phyloP scores from a whole-genome alignment of 495 filamentous ascomycete species.

The Parathielavia appendiculata region DNA sequence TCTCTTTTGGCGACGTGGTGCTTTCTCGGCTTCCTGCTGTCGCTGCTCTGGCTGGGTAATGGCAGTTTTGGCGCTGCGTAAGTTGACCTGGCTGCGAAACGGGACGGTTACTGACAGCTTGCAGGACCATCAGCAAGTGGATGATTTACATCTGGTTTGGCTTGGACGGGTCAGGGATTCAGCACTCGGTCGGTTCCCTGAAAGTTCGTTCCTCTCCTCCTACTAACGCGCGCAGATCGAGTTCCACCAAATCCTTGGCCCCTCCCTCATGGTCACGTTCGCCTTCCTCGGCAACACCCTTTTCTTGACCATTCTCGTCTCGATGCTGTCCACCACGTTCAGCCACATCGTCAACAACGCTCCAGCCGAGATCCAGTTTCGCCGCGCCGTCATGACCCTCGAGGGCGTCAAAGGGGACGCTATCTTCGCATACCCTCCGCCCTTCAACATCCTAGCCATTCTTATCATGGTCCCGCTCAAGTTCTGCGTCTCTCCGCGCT shows the following conservation, averaged over 20 bases:
- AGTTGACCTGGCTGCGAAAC: slow-evolving; percentile 4
- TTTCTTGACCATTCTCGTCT: slow-evolving; percentile 70
- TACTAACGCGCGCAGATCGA: slow-evolving; percentile 35
- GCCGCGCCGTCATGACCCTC: slow-evolving; percentile 65
- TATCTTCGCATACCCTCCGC: slow-evolving; percentile 67
- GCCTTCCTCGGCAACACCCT: slow-evolving; percentile 71
- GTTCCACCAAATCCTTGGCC: slow-evolving; percentile 63
- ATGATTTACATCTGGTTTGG: slow-evolving; percentile 82
- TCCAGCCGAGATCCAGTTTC: slow-evolving; percentile 65
- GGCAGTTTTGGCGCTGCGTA: slow-evolving; percentile 42
- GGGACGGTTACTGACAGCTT: slow-evolving; percentile 17
- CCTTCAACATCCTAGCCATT: slow-evolving; percentile 67
- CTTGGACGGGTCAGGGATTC: slow-evolving; percentile 66
- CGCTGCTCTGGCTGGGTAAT: slow-evolving; percentile 61
- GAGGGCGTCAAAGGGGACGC: slow-evolving; percentile 71
- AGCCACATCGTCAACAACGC: slow-evolving; percentile 59
- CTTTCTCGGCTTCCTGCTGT: slow-evolving; percentile 65
- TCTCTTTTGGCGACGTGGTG: slow-evolving; percentile 64
- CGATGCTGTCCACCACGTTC: slow-evolving; percentile 70
- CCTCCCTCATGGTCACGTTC: slow-evolving; percentile 64
- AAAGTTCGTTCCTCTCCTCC: not conserved
- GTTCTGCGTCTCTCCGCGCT: slow-evolving; percentile 57
- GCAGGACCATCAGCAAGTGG: slow-evolving; percentile 64
- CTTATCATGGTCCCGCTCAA: slow-evolving; percentile 61
- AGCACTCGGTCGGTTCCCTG: slow-evolving; percentile 47